Conservation (phyloP, 257 asterid species). For the Echium plantagineum region DNA sequence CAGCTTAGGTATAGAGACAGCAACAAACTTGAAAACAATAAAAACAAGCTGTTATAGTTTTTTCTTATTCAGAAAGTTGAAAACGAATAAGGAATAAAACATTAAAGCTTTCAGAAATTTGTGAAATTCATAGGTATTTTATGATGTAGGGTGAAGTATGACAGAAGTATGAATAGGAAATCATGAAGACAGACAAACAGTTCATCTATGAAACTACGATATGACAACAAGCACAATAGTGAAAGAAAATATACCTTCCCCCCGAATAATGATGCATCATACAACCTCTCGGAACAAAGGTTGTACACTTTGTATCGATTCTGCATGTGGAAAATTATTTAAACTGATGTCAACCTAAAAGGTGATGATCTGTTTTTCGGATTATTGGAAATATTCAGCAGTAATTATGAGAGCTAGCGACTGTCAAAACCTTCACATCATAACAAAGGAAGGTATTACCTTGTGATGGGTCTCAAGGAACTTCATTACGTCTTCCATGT, state of each 20-base stretch:
- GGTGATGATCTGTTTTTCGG: not conserved
- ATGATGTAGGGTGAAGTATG: not conserved
- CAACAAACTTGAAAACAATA: too few relatives aligned
- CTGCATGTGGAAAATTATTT: constrained; percentile 39
- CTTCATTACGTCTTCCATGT: constrained; percentile 98
- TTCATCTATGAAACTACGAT: not conserved
- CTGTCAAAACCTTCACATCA: not conserved
- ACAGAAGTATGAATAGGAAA: too few relatives aligned
- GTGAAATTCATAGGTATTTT: not conserved
- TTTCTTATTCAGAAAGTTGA: too few relatives aligned
- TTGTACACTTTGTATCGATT: constrained; percentile 94
- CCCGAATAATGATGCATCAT: constrained; percentile 88
- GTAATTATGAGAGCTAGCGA: not conserved
- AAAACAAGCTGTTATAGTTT: too few relatives aligned
- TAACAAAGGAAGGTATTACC: constrained; percentile 30
- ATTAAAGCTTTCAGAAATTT: not conserved
- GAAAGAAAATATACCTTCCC: constrained; percentile 61
- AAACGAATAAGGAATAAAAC: too few relatives aligned
- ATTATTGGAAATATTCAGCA: not conserved
- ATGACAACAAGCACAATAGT: constrained; percentile 1
- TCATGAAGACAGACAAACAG: not conserved
- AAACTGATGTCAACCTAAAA: constrained; percentile 7
- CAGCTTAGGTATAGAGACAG: too few relatives aligned
- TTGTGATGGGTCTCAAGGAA: constrained; percentile 94
- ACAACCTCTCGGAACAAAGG: constrained; percentile 97